phyloP scores from a whole-genome alignment of 2,329 filamentous ascomycete species.

The Beauveria caledonica region DNA sequence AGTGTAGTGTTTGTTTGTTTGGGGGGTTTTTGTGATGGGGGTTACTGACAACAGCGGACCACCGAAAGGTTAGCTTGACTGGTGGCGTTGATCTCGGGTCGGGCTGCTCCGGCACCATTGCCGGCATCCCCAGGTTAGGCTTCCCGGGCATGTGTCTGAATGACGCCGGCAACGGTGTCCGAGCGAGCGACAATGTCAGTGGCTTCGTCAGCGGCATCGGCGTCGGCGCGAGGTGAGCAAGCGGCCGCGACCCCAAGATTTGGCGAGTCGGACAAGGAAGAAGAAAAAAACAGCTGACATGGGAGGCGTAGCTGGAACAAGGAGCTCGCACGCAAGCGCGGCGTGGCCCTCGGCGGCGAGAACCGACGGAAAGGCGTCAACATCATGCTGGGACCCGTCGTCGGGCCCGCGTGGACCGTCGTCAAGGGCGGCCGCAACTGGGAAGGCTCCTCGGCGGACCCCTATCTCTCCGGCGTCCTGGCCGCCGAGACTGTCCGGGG shows the following conservation, averaged over 20 bases:
- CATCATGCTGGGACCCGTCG: conserved; percentile 60
- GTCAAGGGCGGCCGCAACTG: conserved; percentile 65
- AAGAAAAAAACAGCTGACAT: conserved; percentile 47
- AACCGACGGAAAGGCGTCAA: conserved; percentile 38
- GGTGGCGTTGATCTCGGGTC: conserved; percentile 44
- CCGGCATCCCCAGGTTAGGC: conserved; percentile 33
- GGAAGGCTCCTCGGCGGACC: conserved; percentile 67
- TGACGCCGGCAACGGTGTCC: conserved; percentile 40
- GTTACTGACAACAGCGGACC: background rate
- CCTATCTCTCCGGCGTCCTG: conserved; percentile 62
- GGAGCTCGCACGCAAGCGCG: conserved; percentile 4
- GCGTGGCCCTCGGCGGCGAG: conserved; percentile 6
- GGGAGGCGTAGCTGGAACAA: conserved; percentile 45
- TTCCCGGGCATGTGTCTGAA: conserved; percentile 41
- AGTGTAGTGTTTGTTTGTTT: background rate
- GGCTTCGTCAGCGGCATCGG: conserved; percentile 40
- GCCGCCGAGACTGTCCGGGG: conserved; percentile 64
- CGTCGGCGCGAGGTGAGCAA: conserved; percentile 38
- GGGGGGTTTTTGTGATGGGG: background rate
- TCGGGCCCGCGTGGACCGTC: conserved; percentile 63
- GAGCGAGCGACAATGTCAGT: conserved; percentile 39
- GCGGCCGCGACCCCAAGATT: conserved; percentile 20
- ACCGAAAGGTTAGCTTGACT: conserved; percentile 29
- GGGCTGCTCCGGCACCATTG: conserved; percentile 38
- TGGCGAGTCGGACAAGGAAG: conserved; percentile 27